These are phyloP conservation scores for Podospora sp. DNA, from an alignment of 495 filamentous ascomycete genomes.

Conservation along the genomic window DNA sequence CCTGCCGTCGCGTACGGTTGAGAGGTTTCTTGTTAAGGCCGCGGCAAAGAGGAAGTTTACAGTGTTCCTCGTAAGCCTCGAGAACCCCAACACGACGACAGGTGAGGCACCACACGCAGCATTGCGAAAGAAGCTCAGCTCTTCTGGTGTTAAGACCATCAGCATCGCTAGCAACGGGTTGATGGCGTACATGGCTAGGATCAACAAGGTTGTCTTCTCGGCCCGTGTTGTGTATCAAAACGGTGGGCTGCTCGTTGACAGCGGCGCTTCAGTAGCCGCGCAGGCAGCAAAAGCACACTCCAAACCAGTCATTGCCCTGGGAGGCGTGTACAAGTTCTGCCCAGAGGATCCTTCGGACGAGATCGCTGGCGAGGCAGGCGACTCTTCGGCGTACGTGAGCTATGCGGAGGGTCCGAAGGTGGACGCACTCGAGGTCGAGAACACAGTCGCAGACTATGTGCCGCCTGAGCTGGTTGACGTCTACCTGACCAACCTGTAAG, in stretches of 20 bases:
- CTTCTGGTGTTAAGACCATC: slow-evolving; percentile 76
- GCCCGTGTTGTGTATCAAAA: slow-evolving; percentile 85
- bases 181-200: slow-evolving; percentile 87
- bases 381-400: slow-evolving; percentile 69
- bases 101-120: slow-evolving; percentile 47
- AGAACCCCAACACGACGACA: slow-evolving; percentile 42
- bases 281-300: slow-evolving; percentile 77
- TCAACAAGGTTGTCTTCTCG: slow-evolving; percentile 90
- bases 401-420: slow-evolving; percentile 76
- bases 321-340: slow-evolving; percentile 86
- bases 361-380: slow-evolving; percentile 80
- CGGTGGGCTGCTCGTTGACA: slow-evolving; percentile 78
- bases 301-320: slow-evolving; percentile 81
- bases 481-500: slow-evolving; percentile 92
- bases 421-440: slow-evolving; percentile 74
- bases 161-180: slow-evolving; percentile 80
- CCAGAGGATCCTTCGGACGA: slow-evolving; percentile 83
- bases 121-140: slow-evolving; percentile 75
- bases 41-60: slow-evolving; percentile 86
- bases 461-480: slow-evolving; percentile 79
- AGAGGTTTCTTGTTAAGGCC: slow-evolving; percentile 82
- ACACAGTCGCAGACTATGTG: slow-evolving; percentile 82
- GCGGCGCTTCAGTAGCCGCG: slow-evolving; percentile 76
- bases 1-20: slow-evolving; percentile 76
- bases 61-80: slow-evolving; percentile 70